phyloP scores from a whole-genome alignment of 257 asterid species.

The Solanum chiquidenum region DNA sequence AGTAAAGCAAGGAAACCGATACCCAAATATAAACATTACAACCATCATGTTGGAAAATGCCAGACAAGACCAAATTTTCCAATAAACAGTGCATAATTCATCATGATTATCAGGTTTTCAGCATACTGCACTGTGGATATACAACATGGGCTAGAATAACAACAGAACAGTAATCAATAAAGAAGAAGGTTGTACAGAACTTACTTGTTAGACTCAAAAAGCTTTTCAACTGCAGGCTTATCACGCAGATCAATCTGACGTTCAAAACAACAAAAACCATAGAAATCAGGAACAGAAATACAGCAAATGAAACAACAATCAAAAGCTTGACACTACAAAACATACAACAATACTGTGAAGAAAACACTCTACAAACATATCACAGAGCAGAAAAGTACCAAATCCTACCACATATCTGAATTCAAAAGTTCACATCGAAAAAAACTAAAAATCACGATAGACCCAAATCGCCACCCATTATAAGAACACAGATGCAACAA shows the following conservation, averaged over 20 bases:
- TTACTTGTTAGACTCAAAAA: conserved; percentile 80
- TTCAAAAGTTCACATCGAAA: neutral
- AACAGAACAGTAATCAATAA: neutral
- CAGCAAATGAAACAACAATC: neutral
- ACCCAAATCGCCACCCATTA: neutral
- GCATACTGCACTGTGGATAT: neutral
- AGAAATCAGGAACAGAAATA: neutral
- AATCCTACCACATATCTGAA: neutral
- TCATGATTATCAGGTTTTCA: neutral
- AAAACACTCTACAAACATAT: neutral
- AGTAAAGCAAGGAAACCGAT: neutral
- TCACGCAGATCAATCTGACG: conserved; percentile 87
- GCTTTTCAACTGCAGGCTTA: conserved; percentile 68
- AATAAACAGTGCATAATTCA: neutral
- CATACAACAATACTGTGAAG: too few species aligned
- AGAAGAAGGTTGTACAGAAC: conserved; percentile 2
- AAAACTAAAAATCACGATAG: neutral
- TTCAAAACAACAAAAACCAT: conserved; percentile 1
- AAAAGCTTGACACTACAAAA: neutral
- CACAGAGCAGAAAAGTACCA: neutral
- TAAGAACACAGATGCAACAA: neutral
- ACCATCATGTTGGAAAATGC: neutral
- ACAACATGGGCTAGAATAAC: neutral
- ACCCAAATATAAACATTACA: neutral
- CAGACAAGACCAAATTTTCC: neutral